These are phyloP conservation scores for Gossypium aridum DNA, from an alignment of 441 rosid genomes.

Conservation along the genomic window DNA sequence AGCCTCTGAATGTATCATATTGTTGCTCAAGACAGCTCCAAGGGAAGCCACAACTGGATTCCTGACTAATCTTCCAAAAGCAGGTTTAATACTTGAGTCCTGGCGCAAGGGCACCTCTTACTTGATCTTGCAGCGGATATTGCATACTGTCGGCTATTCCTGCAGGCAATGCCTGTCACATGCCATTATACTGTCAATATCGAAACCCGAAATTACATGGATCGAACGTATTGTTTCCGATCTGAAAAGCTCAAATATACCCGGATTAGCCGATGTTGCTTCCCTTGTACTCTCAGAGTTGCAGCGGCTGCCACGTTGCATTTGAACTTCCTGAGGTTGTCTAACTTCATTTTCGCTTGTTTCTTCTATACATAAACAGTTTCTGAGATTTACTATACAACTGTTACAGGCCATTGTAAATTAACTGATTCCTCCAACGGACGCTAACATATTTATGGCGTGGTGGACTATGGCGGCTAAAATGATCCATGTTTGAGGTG, in stretches of 20 bases:
- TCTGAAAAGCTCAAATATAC: conserved; percentile 43
- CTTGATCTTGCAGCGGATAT: conserved; percentile 55
- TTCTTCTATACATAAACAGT: not conserved
- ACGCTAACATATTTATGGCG: not conserved
- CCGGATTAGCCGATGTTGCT: conserved; percentile 55
- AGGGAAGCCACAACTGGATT: conserved; percentile 89
- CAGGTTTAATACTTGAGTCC: conserved; percentile 53
- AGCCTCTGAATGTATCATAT: conserved; percentile 76
- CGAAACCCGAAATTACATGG: conserved; percentile 51
- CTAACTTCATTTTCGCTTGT: not conserved
- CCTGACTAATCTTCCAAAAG: conserved; percentile 75
- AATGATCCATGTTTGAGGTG: conserved; percentile 7
- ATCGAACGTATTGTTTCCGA: conserved; percentile 54
- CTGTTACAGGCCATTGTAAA: conserved; percentile 10
- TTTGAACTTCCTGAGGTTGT: conserved; percentile 27
- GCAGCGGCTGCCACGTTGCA: conserved; percentile 65
- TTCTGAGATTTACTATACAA: not conserved
- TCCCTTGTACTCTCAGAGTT: conserved; percentile 50
- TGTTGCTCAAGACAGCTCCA: conserved; percentile 78
- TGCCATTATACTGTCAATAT: conserved; percentile 78
- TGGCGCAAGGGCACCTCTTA: conserved; percentile 38
- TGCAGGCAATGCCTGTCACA: conserved; percentile 75
- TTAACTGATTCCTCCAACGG: not conserved
- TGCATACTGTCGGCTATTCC: conserved; percentile 75
- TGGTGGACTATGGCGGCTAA: not conserved